Conservation (phyloP, 78 protist genomes). For the Ministeria vibrans region DNA sequence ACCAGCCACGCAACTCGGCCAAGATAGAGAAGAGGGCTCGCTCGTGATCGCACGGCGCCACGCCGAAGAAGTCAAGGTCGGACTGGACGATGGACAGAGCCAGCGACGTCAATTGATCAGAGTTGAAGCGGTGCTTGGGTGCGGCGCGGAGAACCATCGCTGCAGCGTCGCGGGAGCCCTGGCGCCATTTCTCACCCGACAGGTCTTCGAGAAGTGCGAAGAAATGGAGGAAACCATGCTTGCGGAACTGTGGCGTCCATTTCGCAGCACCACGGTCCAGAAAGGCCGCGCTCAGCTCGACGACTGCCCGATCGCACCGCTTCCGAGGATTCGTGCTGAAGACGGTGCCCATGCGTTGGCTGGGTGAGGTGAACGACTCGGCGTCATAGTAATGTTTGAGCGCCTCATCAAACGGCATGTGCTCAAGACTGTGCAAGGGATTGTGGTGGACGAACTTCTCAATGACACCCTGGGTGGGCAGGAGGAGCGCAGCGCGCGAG, state of each 20-base stretch:
- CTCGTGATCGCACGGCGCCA: not conserved
- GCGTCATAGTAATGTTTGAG: not conserved
- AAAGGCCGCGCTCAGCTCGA: not conserved
- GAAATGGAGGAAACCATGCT: constrained; percentile 12
- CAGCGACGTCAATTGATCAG: too few species aligned
- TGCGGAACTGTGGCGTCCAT: constrained; percentile 1
- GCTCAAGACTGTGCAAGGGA: not conserved
- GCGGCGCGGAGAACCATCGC: not conserved
- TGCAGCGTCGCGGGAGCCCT: not conserved
- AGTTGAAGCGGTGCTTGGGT: too few species aligned
- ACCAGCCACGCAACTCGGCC: not conserved
- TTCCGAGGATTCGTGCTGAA: not conserved
- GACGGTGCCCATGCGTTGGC: not conserved
- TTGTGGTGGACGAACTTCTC: not conserved
- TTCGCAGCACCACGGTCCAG: constrained; percentile 1
- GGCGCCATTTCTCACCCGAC: not conserved
- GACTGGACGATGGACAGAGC: not conserved
- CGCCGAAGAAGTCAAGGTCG: not conserved
- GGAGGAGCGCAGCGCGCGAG: not conserved
- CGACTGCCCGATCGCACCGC: not conserved
- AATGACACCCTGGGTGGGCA: not conserved
- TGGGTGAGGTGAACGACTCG: not conserved
- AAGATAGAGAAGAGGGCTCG: not conserved
- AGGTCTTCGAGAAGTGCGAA: not conserved
- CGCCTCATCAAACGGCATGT: not conserved